phyloP scores from a whole-genome alignment of 352 stramenopile genomes.

The Blastocystis sp. region DNA sequence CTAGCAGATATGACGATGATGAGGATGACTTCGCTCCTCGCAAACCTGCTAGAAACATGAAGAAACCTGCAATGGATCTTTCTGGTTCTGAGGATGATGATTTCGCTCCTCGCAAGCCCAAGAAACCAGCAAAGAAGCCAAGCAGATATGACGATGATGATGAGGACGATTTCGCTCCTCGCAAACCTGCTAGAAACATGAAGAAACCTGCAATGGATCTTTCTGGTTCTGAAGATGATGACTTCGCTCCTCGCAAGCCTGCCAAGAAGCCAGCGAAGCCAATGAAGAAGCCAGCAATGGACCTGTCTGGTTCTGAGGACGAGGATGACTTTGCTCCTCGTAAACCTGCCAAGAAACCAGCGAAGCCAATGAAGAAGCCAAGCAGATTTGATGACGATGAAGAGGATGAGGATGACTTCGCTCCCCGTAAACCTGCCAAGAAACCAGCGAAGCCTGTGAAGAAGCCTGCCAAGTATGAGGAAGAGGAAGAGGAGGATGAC shows the following conservation, averaged over 20 bases:
- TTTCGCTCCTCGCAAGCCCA: neutral
- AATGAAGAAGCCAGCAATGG: neutral
- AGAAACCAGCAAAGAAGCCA: neutral
- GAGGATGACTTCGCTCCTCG: neutral
- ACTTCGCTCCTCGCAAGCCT: slow-evolving; percentile 19
- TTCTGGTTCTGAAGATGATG: neutral
- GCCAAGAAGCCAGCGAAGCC: slow-evolving; percentile 39
- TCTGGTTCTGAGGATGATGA: slow-evolving; percentile 22
- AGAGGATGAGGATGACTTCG: slow-evolving; percentile 25
- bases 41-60: slow-evolving; percentile 34
- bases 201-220: slow-evolving; percentile 7
- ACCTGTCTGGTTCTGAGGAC: neutral
- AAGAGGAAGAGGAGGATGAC: slow-evolving; percentile 37
- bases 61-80: neutral
- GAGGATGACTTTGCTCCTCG: slow-evolving; percentile 37
- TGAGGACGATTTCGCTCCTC: slow-evolving; percentile 12
- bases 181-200: slow-evolving; percentile 11
- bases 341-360: slow-evolving; percentile 42
- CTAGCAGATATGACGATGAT: neutral
- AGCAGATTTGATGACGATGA: neutral
- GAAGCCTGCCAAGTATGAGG: neutral
- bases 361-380: neutral
- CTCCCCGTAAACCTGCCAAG: slow-evolving; percentile 6
- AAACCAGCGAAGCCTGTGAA: neutral
- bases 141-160: neutral